Conservation (phyloP, 1,284 basidiomycete species). For the Entoloma clypeatum region DNA sequence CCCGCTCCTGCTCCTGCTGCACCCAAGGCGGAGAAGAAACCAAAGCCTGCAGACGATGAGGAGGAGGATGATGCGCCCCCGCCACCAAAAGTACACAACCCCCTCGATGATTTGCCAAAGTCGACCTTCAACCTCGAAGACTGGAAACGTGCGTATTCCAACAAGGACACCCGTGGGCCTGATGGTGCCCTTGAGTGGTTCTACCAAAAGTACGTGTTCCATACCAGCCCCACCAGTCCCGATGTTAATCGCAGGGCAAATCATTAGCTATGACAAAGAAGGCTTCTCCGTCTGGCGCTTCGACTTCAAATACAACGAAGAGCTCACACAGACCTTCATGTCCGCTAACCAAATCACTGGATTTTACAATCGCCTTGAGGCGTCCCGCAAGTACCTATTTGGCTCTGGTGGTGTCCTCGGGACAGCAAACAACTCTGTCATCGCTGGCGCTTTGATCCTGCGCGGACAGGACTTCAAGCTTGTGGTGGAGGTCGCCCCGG, state of each 20-base stretch:
- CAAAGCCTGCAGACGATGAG: constrained; percentile 53
- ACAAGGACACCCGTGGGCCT: constrained; percentile 87
- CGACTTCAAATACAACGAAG: constrained; percentile 97
- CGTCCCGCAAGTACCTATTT: constrained; percentile 92
- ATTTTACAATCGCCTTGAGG: constrained; percentile 97
- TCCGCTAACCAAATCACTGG: constrained; percentile 88
- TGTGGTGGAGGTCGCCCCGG: constrained; percentile 83
- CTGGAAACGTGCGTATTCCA: constrained; percentile 98
- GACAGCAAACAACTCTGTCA: constrained; percentile 63
- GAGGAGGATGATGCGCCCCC: constrained; percentile 55
- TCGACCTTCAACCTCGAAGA: constrained; percentile 94
- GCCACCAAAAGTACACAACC: constrained; percentile 81
- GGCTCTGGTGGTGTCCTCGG: constrained; percentile 92
- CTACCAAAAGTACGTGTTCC: constrained; percentile 72
- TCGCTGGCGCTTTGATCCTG: constrained; percentile 78
- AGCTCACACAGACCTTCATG: constrained; percentile 93
- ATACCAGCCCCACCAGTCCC: neutral
- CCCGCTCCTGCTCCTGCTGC: constrained; percentile 39
- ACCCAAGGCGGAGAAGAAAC: constrained; percentile 60
- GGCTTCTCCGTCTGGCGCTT: constrained; percentile 92
- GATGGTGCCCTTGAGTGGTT: constrained; percentile 82
- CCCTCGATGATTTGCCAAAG: constrained; percentile 89
- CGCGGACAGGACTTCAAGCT: constrained; percentile 73
- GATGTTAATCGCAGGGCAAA: too few relatives aligned
- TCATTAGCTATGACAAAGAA: constrained; percentile 77